Percentiles rank a stretch among this genome's conserved stretches.
phyloP scores from a whole-genome alignment of 2,329 filamentous ascomycete genomes.

The Gremmenia infestans region DNA sequence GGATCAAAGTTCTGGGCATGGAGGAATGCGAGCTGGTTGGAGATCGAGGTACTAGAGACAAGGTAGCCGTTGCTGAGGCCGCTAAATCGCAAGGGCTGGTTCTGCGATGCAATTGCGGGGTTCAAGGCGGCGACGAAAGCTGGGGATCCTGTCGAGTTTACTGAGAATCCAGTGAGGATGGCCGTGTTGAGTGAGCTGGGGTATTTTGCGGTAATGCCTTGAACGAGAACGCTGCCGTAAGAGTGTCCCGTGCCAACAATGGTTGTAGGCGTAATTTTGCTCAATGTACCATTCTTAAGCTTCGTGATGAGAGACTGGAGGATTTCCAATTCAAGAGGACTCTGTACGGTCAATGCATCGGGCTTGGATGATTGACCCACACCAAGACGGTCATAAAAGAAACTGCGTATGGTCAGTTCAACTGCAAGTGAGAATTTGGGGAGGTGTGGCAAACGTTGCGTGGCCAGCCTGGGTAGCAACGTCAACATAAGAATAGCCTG shows the following conservation, averaged over 20 bases:
- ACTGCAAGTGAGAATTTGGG: not conserved
- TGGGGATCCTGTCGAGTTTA: not conserved
- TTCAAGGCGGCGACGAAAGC: not conserved
- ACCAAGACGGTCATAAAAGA: conserved; percentile 13
- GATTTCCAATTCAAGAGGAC: conserved; percentile 18
- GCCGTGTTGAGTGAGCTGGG: conserved; percentile 14
- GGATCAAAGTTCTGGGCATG: not conserved
- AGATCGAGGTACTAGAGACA: not conserved
- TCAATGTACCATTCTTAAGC: conserved; percentile 1
- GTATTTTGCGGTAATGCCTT: conserved; percentile 12
- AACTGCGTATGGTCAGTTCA: not conserved
- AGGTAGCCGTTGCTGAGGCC: not conserved
- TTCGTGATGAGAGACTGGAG: conserved; percentile 13
- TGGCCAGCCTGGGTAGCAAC: conserved; percentile 38
- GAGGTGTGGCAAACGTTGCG: not conserved
- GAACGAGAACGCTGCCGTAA: conserved; percentile 10
- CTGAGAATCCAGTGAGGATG: conserved; percentile 1
- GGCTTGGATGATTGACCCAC: conserved; percentile 12
- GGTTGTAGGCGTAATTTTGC: not conserved
- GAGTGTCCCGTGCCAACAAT: conserved; percentile 20
- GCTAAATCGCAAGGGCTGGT: not conserved
- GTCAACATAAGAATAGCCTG: conserved; percentile 53
- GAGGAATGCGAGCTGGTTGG: not conserved
- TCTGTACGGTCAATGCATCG: conserved; percentile 18
- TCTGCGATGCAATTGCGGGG: not conserved